These are phyloP conservation scores for Metschnikowia sp. DNA, from an alignment of 805 yeast genomes.

Conservation along the genomic window DNA sequence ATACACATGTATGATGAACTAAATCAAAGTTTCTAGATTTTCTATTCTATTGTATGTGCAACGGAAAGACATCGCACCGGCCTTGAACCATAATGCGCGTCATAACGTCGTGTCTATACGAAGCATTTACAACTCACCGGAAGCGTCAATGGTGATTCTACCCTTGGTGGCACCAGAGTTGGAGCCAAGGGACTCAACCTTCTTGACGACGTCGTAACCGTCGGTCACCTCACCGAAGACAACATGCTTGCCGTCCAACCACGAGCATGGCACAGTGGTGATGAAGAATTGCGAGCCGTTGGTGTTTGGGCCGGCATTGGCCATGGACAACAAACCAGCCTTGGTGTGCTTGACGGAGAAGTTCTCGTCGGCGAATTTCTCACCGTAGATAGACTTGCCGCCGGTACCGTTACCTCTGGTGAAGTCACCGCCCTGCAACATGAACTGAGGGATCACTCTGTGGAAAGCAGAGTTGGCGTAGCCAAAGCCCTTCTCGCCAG, in stretches of 20 bases:
- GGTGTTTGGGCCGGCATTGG: constrained; percentile 98
- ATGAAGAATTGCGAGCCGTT: constrained; percentile 97
- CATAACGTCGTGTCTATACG: background rate
- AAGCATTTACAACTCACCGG: constrained; percentile 51
- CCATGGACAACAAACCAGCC: constrained; percentile 94
- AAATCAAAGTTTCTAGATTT: too few relatives aligned
- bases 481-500: constrained; percentile 94
- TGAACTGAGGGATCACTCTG: constrained; percentile 94
- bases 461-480: constrained; percentile 87
- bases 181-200: constrained; percentile 74
- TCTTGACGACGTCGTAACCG: constrained; percentile 82
- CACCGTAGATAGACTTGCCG: constrained; percentile 85
- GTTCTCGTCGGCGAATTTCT: constrained; percentile 85
- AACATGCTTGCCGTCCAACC: constrained; percentile 94
- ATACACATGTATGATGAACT: too few relatives aligned
- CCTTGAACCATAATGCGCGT: too few relatives aligned
- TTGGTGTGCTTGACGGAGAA: constrained; percentile 70
- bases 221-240: constrained; percentile 91
- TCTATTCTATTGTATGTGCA: too few relatives aligned
- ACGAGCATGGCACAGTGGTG: constrained; percentile 82
- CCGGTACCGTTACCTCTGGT: constrained; percentile 84
- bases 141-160: constrained; percentile 58
- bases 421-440: constrained; percentile 89
- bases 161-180: constrained; percentile 63
- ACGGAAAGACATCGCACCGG: too few relatives aligned